Percentiles rank a stretch among this genome's conserved stretches.
Conservation (phyloP, 192 early-diverging fungal species). For the Coemansia sp. region DNA sequence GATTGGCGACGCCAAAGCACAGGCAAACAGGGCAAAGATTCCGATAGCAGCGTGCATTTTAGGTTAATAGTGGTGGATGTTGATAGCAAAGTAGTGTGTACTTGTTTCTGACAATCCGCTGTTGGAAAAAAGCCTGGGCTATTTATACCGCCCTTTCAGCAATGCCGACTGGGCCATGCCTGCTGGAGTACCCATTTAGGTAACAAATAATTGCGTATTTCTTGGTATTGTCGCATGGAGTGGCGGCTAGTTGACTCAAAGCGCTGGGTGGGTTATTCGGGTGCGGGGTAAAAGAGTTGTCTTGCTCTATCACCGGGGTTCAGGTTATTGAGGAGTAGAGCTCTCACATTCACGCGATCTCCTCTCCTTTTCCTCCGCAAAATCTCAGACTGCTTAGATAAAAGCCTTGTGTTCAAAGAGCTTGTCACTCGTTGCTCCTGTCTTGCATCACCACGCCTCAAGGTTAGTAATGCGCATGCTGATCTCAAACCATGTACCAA, state of each 20-base stretch:
- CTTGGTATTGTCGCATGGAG: neutral
- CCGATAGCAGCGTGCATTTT: constrained; percentile 40
- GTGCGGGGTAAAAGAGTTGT: neutral
- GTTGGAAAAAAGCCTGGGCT: neutral
- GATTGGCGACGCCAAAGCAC: constrained; percentile 31
- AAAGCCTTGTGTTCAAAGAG: neutral
- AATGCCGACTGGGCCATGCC: too few relatives aligned
- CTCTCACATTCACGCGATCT: neutral
- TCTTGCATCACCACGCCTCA: neutral
- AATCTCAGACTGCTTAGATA: neutral
- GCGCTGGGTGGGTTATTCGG: neutral
- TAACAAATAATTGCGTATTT: neutral
- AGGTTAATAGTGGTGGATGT: neutral
- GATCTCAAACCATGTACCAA: neutral
- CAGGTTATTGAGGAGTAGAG: neutral
- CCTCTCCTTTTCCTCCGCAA: neutral
- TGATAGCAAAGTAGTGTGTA: neutral
- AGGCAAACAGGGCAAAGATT: constrained; percentile 36
- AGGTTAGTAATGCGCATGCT: neutral
- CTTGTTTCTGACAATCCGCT: neutral
- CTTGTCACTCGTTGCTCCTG: neutral
- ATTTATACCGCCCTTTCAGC: neutral
- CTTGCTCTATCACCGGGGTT: neutral
- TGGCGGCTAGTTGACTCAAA: neutral
- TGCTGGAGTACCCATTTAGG: neutral